These are phyloP conservation scores for Saccharomycopsis sp. DNA, from an alignment of 805 yeast genomes.

Conservation along the genomic window DNA sequence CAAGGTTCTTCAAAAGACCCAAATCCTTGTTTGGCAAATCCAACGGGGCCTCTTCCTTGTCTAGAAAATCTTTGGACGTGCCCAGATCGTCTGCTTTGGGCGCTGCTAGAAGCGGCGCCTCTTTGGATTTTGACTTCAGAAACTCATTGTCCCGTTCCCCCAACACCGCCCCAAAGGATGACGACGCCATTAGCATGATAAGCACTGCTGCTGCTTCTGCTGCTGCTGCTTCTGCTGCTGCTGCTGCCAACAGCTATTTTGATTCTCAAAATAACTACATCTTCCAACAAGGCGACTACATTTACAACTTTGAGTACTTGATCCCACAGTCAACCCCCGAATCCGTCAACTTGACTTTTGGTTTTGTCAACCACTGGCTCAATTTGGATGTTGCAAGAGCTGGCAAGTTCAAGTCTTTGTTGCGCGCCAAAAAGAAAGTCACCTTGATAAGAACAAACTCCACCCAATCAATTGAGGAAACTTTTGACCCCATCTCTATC, in stretches of 20 bases:
- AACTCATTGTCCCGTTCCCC: too few relatives aligned
- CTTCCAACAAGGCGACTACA: constrained; percentile 83
- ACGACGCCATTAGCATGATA: neutral
- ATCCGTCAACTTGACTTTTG: constrained; percentile 67
- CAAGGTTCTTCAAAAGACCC: constrained; percentile 13
- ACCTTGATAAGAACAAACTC: constrained; percentile 66
- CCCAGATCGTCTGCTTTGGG: too few relatives aligned
- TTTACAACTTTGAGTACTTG: constrained; percentile 86
- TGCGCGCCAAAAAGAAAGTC: constrained; percentile 55
- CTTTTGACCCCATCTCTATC: constrained; percentile 80
- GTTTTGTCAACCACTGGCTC: constrained; percentile 61
- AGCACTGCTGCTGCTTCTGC: too few relatives aligned
- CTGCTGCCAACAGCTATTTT: too few relatives aligned
- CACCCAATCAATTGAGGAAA: constrained; percentile 72
- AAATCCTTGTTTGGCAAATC: constrained; percentile 5
- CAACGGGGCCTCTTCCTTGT: neutral
- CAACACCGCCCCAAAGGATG: too few relatives aligned
- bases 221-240: too few relatives aligned
- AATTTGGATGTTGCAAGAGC: constrained; percentile 64
- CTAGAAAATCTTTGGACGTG: constrained; percentile 2
- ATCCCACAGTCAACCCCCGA: constrained; percentile 80
- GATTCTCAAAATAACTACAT: constrained; percentile 27
- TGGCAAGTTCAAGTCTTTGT: constrained; percentile 79
- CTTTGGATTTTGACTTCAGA: too few relatives aligned
- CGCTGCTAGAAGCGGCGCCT: too few relatives aligned